Conservation (phyloP, 208 protist genomes). For the Leishmania mexicana region DNA sequence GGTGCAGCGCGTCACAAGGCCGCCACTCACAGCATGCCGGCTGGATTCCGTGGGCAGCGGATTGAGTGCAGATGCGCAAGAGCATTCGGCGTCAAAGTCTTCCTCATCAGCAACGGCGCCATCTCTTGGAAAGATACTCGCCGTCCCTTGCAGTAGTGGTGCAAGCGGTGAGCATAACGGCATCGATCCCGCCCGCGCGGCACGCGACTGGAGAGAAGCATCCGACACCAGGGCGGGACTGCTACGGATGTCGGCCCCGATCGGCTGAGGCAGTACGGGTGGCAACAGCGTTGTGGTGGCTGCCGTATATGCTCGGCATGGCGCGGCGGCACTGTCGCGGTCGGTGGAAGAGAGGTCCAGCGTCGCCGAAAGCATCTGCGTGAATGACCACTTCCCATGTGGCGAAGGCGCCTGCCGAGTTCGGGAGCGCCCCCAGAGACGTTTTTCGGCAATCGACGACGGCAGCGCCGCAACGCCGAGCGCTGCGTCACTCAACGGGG, state of each 20-base stretch:
- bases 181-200: not conserved
- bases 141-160: not conserved
- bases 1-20: not conserved
- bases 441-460: not conserved
- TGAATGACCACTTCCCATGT: not conserved
- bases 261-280: not conserved
- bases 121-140: not conserved
- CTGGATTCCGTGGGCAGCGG: not conserved
- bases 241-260: not conserved
- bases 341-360: not conserved
- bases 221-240: not conserved
- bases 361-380: not conserved
- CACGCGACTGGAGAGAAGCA: not conserved
- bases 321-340: not conserved
- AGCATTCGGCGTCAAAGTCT: not conserved
- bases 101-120: not conserved
- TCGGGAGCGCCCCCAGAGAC: not conserved
- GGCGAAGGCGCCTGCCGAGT: not conserved
- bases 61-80: not conserved
- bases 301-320: not conserved
- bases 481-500: not conserved
- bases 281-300: not conserved
- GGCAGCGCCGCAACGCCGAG: not conserved
- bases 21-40: not conserved
- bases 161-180: not conserved